Base-by-base conservation (phyloP, 2,329 filamentous ascomycete genomes). In the Cucurbitaria berberidis region DNA sequence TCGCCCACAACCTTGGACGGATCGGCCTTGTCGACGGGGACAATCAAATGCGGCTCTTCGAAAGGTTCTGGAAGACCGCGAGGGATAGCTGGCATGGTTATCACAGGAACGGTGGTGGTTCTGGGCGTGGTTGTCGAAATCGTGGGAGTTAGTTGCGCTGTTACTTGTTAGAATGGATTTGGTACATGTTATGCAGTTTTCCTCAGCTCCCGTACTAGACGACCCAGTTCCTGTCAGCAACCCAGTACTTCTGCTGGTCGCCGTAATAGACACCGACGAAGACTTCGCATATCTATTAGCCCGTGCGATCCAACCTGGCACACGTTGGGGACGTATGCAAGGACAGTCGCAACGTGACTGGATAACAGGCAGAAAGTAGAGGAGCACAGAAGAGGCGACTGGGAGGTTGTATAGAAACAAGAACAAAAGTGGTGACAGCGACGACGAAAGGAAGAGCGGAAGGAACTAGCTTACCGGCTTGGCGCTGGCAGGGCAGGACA, bases 1-100 rank as follows among this genome's bases (percentile, higher is more conserved):
- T 76, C 75, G 0, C 79, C 79, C 30, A 74, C 74, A 7, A 74
- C 66, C 18, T 57, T 70, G 52, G 75, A 59, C 0, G 79, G 78
- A 18, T 77, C 40, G 26, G 60, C 41, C 13, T 59, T 67, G 41
- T 75, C 70, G 45, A 78, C 61, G 2, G 74, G 72, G 7, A 76
- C 54, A 18, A 78, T 75, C 46, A 74, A 59, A 41, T 72, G 66
- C n/a, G 75, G 75, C 11, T 63, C 67, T 55, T 76, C 60, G 53
- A 74, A 77, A 22, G 64, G 59, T 27, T 69, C 69, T 13, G 58
- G 60, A 26, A 78, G 66, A 42, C 64, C 48, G 1, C 61, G 64
- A 22, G 67, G 70, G 35, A 21, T 47, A 51, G 39, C 34, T 30
- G 26, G 47, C 29, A 22, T 30, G 27, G 46, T 42, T 11, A 43